phyloP scores from a whole-genome alignment of 83 land plant species.

The Picea mariana region DNA sequence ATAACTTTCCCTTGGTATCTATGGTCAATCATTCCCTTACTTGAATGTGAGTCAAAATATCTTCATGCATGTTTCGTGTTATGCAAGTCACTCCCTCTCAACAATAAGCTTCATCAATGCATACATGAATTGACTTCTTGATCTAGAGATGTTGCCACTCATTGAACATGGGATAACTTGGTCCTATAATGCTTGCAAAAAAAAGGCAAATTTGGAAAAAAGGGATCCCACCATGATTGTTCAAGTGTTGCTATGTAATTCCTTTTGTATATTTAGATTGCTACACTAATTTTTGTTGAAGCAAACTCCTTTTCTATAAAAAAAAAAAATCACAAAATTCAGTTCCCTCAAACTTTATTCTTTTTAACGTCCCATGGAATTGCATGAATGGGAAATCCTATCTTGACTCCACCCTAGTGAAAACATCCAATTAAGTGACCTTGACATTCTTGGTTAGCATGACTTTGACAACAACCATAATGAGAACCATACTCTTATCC shows the following conservation, averaged over 20 bases:
- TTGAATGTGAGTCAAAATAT: too few relatives aligned
- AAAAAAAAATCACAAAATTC: not conserved
- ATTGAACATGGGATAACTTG: not conserved
- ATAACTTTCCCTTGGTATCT: too few relatives aligned
- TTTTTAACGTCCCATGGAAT: not conserved
- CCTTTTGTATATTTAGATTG: not conserved
- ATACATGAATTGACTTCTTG: too few relatives aligned
- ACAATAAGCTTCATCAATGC: too few relatives aligned
- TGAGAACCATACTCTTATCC: too few relatives aligned
- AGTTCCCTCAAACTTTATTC: not conserved
- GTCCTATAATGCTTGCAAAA: not conserved
- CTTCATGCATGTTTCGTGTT: too few relatives aligned
- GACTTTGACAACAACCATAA: too few relatives aligned
- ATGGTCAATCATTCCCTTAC: too few relatives aligned
- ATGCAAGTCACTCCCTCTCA: too few relatives aligned
- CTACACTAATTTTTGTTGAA: not conserved
- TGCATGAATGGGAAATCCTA: not conserved
- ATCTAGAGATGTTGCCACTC: not conserved
- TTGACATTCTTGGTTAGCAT: too few relatives aligned
- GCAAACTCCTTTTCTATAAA: not conserved
- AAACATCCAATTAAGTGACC: too few relatives aligned
- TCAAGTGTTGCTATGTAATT: not conserved
- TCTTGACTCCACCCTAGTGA: too few relatives aligned
- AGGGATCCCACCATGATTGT: not conserved
- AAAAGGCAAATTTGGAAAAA: not conserved